Evolutionary conservation across 495 filamentous ascomycete species (phyloP), one percentile per base, ranked within the genome.

Genomic region (Neurospora terricola): DNA sequence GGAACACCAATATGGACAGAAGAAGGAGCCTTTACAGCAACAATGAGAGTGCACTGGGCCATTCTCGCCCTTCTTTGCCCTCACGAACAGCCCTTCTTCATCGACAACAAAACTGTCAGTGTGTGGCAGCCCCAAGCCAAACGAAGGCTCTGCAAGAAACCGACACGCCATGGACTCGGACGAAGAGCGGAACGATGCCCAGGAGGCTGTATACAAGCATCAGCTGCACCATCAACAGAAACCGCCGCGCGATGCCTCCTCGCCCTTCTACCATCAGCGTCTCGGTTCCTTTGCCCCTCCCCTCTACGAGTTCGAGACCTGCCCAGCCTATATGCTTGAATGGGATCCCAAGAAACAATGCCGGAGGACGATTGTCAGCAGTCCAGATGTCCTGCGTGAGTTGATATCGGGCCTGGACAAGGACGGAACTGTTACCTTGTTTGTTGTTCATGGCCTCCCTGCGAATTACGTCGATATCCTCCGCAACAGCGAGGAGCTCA

Each of bases 401-500:
- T 30, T 38, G 18, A 3, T 27, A 14, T 16, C 16, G 14, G 18
- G 70, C 38, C 9, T 36, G 21, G 18, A 8, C 42, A 9, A 39
- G 38, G 66, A 10, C 73, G 76, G 21, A 62, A 34, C 54, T 16
- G 27, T 62, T 62, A 62, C 54, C 12, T 37, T 81, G 30, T 76
- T 82, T n/a, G 79, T 83, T 9, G 30, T 83, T 12, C 77, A 75
- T 11, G 80, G 77, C 21, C 48, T 77, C 30, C 76, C 77, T 6
- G 43, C 38, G 23, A 78, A 79, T 38, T 78, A 77, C 37, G 40
- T 77, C 7, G 40, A 74, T 0, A 75, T 66, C 1, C 34, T 82
- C 8, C 70, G 59, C n/a, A 59, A 43, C 37, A 36, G 45, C 48
- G 72, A 76, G 9, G 37, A 38, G 27, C 38, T 78, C 10, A 73